Conservation (phyloP, 495 filamentous ascomycete species). For the Lasiosphaeris hirsuta region DNA sequence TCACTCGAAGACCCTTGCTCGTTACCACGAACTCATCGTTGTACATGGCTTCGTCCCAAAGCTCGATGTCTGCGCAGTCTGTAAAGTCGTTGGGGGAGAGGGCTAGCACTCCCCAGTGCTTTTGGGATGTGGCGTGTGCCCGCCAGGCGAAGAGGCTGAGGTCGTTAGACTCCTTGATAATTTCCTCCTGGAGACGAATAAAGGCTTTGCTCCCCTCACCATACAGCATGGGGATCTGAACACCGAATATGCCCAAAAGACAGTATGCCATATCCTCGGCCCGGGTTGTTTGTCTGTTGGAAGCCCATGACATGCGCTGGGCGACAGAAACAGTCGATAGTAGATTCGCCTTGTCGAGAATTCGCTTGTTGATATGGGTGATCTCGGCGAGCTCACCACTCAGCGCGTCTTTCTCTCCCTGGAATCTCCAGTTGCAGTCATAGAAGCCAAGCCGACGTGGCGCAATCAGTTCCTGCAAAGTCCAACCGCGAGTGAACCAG, state of each 20-base stretch:
- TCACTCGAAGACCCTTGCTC: slow-evolving; percentile 17
- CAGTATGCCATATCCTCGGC: slow-evolving; percentile 28
- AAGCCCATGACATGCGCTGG: slow-evolving; percentile 26
- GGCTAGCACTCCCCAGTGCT: slow-evolving; percentile 16
- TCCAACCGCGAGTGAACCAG: slow-evolving; percentile 40
- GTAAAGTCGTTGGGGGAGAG: slow-evolving; percentile 11
- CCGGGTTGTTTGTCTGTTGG: slow-evolving; percentile 15
- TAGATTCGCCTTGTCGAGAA: slow-evolving; percentile 6
- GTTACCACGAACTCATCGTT: slow-evolving; percentile 19
- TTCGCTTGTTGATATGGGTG: slow-evolving; percentile 10
- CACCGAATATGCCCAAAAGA: slow-evolving; percentile 29
- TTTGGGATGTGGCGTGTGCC: neutral
- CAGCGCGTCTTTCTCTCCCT: slow-evolving; percentile 15
- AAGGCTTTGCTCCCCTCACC: slow-evolving; percentile 22
- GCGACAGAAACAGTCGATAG: slow-evolving; percentile 13
- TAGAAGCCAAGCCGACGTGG: slow-evolving; percentile 31
- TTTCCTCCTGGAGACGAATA: slow-evolving; percentile 20
- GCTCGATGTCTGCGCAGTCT: neutral
- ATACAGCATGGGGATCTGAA: slow-evolving; percentile 20
- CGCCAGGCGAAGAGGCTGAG: slow-evolving; percentile 17
- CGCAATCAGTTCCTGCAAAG: slow-evolving; percentile 41
- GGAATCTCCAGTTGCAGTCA: slow-evolving; percentile 25
- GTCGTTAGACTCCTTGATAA: slow-evolving; percentile 20
- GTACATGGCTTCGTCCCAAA: slow-evolving; percentile 12
- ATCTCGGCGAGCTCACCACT: slow-evolving; percentile 8